Base-by-base conservation (phyloP, 495 filamentous ascomycete species). In the Penicillium pulvis region DNA sequence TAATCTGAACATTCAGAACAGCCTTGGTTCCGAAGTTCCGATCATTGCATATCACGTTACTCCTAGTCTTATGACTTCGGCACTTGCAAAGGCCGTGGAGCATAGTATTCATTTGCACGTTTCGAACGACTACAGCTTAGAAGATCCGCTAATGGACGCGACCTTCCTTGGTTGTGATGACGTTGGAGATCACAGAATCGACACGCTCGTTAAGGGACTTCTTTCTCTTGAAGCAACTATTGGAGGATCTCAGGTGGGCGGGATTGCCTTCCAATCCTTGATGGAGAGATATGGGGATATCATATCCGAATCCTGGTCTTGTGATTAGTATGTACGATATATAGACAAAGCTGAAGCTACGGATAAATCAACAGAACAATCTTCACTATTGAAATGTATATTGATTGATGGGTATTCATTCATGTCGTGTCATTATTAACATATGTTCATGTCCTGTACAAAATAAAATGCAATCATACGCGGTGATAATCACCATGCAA, bases 261-360 rank as follows among this genome's bases (percentile, higher is more conserved):
- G 44, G 1, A 19, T 56, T 20, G 56, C 54, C 6, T 19, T 66
- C 5, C 31, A 51, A 33, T 35, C 19, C 3, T 50, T 66, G 23
- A 58, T 68, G 57, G 52, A 24, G 1, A 53, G 50, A 30, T 52
- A 66, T 51, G 65, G 63, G 7, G 65, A 71, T 47, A 60, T 64
- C 46, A 26, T 71, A 28, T 66, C 63, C 8, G 68, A 71, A 24
- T 68, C 58, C 39, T 68, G 65, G 68, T 56, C 51, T 24, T 66
- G 54, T 0, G 57, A 55, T 17, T 17, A 41, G 16, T 41, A 41
- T 41, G 33, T 36, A 11, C 33, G 33, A 14, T 28, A 28, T 4
- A 0, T 28, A 28, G 28, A 36, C 3, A 3, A 36, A 36, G 1
- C 12, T 14, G 10, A 36, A 11, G 33, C 12, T 14, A 36, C 1